Conservation (phyloP, 2,329 filamentous ascomycete species). For the Trichoderma sp. region DNA sequence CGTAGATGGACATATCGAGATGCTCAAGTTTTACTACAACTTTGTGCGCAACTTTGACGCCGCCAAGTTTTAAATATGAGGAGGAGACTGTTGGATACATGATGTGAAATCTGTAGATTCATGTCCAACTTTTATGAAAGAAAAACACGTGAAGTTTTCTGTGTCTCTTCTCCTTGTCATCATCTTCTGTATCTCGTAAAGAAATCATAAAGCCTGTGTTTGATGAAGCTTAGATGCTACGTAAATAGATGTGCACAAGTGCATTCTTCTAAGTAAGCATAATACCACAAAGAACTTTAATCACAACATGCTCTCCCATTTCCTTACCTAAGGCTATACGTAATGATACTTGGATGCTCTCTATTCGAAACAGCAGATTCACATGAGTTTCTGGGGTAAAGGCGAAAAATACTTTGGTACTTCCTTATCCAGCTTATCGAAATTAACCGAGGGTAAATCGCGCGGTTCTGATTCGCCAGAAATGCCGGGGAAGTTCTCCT, state of each 20-base stretch:
- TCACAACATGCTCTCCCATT: neutral
- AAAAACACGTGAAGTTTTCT: neutral
- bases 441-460: constrained; percentile 16
- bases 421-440: constrained; percentile 7
- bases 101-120: neutral
- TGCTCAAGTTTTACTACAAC: constrained; percentile 43
- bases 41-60: constrained; percentile 45
- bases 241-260: neutral
- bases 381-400: neutral
- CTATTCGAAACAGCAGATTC: too few relatives aligned
- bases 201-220: neutral
- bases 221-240: neutral
- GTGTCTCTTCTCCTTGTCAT: too few relatives aligned
- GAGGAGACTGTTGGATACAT: neutral
- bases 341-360: too few relatives aligned
- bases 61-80: neutral
- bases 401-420: neutral
- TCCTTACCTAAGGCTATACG: neutral
- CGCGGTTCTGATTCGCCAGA: neutral
- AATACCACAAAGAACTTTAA: neutral
- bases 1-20: constrained; percentile 39
- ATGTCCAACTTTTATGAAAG: too few relatives aligned
- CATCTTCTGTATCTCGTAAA: neutral
- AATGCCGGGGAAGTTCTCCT: neutral
- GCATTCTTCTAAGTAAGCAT: neutral